phyloP scores from a whole-genome alignment of 1,139 yeast species.

The Yamadazyma sp. region DNA sequence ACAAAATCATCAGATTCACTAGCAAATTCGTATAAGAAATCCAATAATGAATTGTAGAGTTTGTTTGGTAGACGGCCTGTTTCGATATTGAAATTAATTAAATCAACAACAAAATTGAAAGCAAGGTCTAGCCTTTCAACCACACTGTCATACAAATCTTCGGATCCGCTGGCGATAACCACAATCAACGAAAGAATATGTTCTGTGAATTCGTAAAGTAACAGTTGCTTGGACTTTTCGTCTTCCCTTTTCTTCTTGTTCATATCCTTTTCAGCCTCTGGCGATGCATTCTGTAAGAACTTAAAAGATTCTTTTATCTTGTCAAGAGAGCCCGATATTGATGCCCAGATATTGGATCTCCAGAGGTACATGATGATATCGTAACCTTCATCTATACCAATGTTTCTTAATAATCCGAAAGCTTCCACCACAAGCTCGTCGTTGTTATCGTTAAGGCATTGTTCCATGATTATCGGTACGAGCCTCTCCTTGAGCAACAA shows the following conservation, averaged over 20 bases:
- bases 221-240: slow-evolving; percentile 43
- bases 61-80: slow-evolving; percentile 34
- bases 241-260: slow-evolving; percentile 23
- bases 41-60: slow-evolving; percentile 55
- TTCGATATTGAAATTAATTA: slow-evolving; percentile 34
- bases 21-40: slow-evolving; percentile 65
- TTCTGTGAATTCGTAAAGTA: slow-evolving; percentile 68
- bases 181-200: slow-evolving; percentile 70
- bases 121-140: slow-evolving; percentile 41
- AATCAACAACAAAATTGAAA: slow-evolving; percentile 41
- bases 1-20: slow-evolving; percentile 64
- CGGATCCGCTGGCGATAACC: slow-evolving; percentile 66
- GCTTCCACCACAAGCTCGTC: slow-evolving; percentile 79
- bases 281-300: slow-evolving; percentile 28
- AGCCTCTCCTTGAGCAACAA: slow-evolving; percentile 69
- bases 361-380: slow-evolving; percentile 73
- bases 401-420: slow-evolving; percentile 75
- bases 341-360: slow-evolving; percentile 75
- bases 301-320: slow-evolving; percentile 52
- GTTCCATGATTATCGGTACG: slow-evolving; percentile 61
- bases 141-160: slow-evolving; percentile 56
- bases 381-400: slow-evolving; percentile 87
- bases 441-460: slow-evolving; percentile 63
- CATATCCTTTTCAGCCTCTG: slow-evolving; percentile 18
- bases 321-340: slow-evolving; percentile 49